phyloP scores from a whole-genome alignment of 2,329 filamentous ascomycete species.

The Pseudovirgaria hyperparasitica region DNA sequence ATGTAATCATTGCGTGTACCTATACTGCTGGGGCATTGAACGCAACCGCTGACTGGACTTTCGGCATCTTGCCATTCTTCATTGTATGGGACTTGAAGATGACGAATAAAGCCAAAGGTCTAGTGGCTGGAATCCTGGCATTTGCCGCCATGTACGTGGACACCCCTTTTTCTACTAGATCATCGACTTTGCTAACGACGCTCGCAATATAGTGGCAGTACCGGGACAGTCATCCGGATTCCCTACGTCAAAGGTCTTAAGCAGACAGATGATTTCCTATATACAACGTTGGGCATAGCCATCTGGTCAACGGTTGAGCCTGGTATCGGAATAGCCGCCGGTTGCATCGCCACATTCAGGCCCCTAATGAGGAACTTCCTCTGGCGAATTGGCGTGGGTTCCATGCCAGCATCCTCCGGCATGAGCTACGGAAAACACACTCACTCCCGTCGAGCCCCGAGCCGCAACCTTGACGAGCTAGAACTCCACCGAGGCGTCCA shows the following conservation, averaged over 20 bases:
- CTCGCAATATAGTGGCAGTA: constrained; percentile 32
- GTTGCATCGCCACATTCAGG: constrained; percentile 35
- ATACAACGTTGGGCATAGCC: constrained; percentile 12
- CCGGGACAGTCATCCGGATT: constrained; percentile 35
- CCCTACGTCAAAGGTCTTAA: constrained; percentile 27
- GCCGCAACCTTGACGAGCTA: too few relatives aligned
- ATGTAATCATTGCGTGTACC: constrained; percentile 38
- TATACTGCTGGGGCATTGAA: constrained; percentile 24
- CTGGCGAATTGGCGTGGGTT: constrained; percentile 10
- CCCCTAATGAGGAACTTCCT: constrained; percentile 29
- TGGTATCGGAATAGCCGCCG: constrained; percentile 30
- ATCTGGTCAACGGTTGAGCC: constrained; percentile 24
- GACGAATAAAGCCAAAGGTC: constrained; percentile 37
- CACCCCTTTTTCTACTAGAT: background rate
- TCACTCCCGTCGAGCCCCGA: too few relatives aligned
- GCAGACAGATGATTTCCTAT: constrained; percentile 29
- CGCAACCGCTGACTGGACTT: constrained; percentile 19
- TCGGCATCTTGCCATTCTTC: constrained; percentile 28
- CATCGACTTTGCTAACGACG: constrained; percentile 1
- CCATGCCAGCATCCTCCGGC: constrained; percentile 10
- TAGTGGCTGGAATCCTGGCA: constrained; percentile 39
- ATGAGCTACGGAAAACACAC: too few relatives aligned
- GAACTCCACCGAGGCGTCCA: too few relatives aligned
- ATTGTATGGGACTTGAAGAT: constrained; percentile 45
- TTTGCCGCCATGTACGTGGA: constrained; percentile 25